A percentile compares a stretch with the other conserved stretches of the same genome.
phyloP scores from a whole-genome alignment of 192 early-diverging fungal species.

The Podochytrium sp. region DNA sequence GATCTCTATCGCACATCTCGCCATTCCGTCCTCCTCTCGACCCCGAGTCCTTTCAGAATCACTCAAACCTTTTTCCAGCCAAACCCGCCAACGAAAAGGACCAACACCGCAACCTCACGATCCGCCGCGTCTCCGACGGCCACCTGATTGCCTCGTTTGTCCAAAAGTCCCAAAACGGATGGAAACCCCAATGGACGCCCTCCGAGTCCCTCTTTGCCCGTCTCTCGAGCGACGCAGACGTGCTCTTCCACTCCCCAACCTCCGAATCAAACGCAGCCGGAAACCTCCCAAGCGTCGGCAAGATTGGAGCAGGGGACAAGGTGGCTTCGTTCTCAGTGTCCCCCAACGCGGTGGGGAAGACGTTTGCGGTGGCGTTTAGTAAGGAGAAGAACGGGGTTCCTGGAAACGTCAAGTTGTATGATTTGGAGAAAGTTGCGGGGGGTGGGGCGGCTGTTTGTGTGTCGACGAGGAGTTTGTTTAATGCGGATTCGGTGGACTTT shows the following conservation, averaged over 20 bases:
- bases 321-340: conserved; percentile 76
- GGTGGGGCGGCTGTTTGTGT: conserved; percentile 74
- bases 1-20: too few species aligned
- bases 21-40: too few species aligned
- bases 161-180: conserved; percentile 73
- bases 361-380: conserved; percentile 88
- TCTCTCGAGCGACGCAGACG: conserved; percentile 76
- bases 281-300: neutral
- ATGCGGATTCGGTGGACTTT: conserved; percentile 90
- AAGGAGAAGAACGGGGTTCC: conserved; percentile 76
- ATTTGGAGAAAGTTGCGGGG: conserved; percentile 69
- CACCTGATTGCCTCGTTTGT: conserved; percentile 71
- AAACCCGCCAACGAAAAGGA: conserved; percentile 67
- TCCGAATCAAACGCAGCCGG: neutral
- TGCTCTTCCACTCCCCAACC: conserved; percentile 82
- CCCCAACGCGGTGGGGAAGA: conserved; percentile 56
- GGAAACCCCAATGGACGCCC: conserved; percentile 93
- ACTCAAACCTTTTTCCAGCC: too few species aligned
- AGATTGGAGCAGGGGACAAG: conserved; percentile 17
- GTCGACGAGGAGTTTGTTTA: conserved; percentile 72
- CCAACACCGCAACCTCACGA: conserved; percentile 75
- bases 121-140: conserved; percentile 81
- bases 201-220: conserved; percentile 87
- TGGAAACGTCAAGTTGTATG: conserved; percentile 86
- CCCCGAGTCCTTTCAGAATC: too few species aligned